phyloP scores from a whole-genome alignment of 208 protist species.

The Trypanosoma rangeli region DNA sequence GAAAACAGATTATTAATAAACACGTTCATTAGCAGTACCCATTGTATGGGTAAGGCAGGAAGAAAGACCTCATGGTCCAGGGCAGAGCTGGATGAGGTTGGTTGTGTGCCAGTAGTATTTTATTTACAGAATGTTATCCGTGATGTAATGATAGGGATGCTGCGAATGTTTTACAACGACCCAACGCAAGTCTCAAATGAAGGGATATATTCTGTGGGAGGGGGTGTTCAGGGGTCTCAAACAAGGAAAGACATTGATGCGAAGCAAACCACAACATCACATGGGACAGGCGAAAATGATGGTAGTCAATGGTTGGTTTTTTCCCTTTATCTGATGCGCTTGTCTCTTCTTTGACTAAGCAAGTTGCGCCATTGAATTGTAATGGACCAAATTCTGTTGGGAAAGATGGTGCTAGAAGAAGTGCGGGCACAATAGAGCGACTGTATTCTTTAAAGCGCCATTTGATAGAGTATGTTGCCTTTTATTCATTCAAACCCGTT shows the following conservation, averaged over 20 bases:
- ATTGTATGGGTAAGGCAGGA: not conserved
- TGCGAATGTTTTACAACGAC: not conserved
- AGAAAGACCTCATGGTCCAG: not conserved
- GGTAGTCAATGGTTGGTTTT: not conserved
- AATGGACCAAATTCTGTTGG: not conserved
- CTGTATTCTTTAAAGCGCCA: conserved; percentile 4
- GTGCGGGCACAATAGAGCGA: not conserved
- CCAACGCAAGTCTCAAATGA: not conserved
- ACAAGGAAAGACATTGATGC: not conserved
- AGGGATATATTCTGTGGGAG: not conserved
- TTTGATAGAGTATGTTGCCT: conserved; percentile 3
- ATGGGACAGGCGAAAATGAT: not conserved
- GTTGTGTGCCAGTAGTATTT: conserved; percentile 20
- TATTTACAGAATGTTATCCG: conserved; percentile 12
- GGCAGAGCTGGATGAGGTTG: conserved; percentile 6
- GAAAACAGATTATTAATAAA: conserved; percentile 11
- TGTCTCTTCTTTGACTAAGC: not conserved
- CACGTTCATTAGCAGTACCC: conserved; percentile 6
- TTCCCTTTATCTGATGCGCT: not conserved
- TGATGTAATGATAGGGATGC: not conserved
- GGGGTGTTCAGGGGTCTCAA: not conserved
- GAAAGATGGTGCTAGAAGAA: not conserved
- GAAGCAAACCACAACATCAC: not conserved
- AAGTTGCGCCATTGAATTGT: not conserved
- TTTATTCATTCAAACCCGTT: conserved; percentile 4